phyloP scores from a whole-genome alignment of 192 early-diverging fungal species.

The Powellomyces hirtus region DNA sequence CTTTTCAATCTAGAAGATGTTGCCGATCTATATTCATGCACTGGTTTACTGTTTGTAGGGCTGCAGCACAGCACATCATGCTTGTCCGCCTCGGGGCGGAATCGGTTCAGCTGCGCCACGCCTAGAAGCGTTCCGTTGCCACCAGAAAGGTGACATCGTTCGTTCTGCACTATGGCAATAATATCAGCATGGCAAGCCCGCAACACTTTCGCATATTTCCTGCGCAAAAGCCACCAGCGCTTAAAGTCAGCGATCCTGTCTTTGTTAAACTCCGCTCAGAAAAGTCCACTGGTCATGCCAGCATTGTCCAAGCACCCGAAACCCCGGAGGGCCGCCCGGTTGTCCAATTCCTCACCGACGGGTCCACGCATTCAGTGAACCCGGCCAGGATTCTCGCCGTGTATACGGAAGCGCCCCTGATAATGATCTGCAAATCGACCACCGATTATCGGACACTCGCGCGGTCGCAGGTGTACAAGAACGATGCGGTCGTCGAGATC shows the following conservation, averaged over 20 bases:
- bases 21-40: too few species aligned
- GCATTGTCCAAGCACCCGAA: not conserved
- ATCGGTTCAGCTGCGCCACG: too few species aligned
- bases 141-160: too few species aligned
- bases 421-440: slow-evolving; percentile 3
- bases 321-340: not conserved
- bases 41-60: too few species aligned
- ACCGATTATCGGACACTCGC: slow-evolving; percentile 9
- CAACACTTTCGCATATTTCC: not conserved
- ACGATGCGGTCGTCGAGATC: slow-evolving; percentile 8
- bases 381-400: not conserved
- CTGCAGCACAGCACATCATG: too few species aligned
- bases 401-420: not conserved
- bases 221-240: not conserved
- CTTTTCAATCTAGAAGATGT: too few species aligned
- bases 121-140: too few species aligned
- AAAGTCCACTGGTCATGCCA: not conserved
- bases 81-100: too few species aligned
- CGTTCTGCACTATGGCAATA: too few species aligned
- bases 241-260: not conserved
- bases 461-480: not conserved
- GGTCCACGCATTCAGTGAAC: not conserved
- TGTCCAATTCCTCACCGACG: not conserved
- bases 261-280: not conserved
- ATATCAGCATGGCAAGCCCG: too few species aligned